A percentile compares a stretch with the other conserved stretches of the same genome.
phyloP scores from a whole-genome alignment of 2,329 filamentous ascomycete genomes.

The Grosmannia huntii region DNA sequence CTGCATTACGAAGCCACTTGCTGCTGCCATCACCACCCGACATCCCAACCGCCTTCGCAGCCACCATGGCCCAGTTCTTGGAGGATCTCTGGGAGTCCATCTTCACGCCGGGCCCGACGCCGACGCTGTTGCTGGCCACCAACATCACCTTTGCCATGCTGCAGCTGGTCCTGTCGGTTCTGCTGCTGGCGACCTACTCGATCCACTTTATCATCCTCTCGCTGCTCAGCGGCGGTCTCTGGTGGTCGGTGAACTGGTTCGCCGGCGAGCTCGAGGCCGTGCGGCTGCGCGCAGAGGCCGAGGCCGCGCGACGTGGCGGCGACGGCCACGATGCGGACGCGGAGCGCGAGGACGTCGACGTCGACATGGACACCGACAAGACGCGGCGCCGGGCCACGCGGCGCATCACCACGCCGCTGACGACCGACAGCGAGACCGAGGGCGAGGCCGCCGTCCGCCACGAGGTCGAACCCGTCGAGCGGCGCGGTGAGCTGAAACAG shows the following conservation, averaged over 20 bases:
- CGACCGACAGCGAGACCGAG: constrained; percentile 37
- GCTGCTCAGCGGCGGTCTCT: constrained; percentile 64
- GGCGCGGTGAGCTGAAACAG: constrained; percentile 35
- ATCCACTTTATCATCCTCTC: constrained; percentile 82
- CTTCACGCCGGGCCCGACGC: constrained; percentile 85
- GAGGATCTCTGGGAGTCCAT: constrained; percentile 79
- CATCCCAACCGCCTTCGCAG: no score
- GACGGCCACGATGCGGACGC: constrained; percentile 13
- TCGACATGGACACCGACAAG: constrained; percentile 13
- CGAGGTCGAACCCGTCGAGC: constrained; percentile 28
- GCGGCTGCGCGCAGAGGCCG: constrained; percentile 32
- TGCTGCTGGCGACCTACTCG: constrained; percentile 73
- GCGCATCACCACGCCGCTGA: constrained; percentile 20
- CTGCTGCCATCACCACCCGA: no score
- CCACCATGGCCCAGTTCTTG: constrained; percentile 47
- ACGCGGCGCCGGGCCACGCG: background rate
- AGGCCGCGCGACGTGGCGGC: constrained; percentile 28
- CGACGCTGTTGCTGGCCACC: constrained; percentile 75
- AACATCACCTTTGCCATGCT: constrained; percentile 81
- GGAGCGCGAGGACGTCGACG: constrained; percentile 12
- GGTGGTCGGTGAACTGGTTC: constrained; percentile 98
- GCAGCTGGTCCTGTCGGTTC: constrained; percentile 61
- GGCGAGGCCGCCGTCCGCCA: constrained; percentile 21
- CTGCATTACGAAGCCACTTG: no score
- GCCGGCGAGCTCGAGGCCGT: constrained; percentile 48